Evolutionary conservation across 768 basidiomycete species (phyloP).

Genomic region (Erythrobasidium yunnanense): DNA sequence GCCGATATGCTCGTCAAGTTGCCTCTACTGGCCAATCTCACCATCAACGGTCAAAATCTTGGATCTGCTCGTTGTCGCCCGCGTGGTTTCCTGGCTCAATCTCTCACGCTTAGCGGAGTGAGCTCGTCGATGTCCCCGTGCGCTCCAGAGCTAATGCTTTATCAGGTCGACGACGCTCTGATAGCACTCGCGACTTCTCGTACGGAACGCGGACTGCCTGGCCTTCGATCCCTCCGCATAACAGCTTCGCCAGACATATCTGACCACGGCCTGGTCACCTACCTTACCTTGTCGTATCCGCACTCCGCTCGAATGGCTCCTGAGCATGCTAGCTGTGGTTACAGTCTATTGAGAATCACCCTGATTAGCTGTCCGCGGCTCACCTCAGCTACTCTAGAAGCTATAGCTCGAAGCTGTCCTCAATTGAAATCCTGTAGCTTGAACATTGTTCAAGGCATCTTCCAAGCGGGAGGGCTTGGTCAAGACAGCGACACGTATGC

Average conservation of each 20-base stretch:
- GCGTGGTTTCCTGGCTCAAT: too few species aligned
- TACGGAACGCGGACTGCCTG: neutral
- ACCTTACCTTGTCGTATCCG: neutral
- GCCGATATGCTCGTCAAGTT: neutral
- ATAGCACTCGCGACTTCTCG: neutral
- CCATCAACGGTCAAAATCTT: slow-evolving; percentile 18
- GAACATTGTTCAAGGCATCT: slow-evolving; percentile 2
- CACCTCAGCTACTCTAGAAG: neutral
- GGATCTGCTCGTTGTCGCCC: neutral
- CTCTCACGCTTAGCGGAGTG: neutral
- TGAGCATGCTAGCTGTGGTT: neutral
- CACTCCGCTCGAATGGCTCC: neutral
- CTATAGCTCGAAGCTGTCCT: neutral
- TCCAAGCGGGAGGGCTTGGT: too few species aligned
- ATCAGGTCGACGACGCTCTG: slow-evolving; percentile 11
- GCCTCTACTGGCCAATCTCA: neutral
- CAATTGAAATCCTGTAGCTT: neutral
- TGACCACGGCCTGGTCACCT: slow-evolving; percentile 14
- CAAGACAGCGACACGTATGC: too few species aligned
- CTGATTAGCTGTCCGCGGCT: neutral
- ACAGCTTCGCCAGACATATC: slow-evolving; percentile 26
- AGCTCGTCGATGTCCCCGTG: neutral
- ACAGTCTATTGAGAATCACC: neutral
- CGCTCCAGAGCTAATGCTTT: neutral
- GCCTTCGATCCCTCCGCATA: slow-evolving; percentile 11